Evolutionary conservation across 768 basidiomycete genomes (phyloP).

Genomic region (Pleurotus eryngii): DNA sequence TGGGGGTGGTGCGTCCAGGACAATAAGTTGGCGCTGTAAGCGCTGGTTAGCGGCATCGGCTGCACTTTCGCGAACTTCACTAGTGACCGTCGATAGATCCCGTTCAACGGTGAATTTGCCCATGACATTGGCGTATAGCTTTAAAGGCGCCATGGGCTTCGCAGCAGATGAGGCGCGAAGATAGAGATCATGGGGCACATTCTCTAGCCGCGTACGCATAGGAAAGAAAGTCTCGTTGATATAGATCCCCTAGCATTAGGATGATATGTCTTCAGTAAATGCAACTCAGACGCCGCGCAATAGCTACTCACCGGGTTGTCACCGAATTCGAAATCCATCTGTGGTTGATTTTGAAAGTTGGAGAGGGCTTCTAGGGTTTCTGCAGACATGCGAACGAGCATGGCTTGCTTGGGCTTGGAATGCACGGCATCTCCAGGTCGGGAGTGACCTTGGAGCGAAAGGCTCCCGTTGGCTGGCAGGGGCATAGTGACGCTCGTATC

Average conservation of each 20-base stretch:
- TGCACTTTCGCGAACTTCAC: constrained; percentile 44
- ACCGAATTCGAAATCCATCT: constrained; percentile 61
- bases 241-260: constrained; percentile 50
- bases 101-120: constrained; percentile 69
- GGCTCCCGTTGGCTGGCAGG: constrained; percentile 49
- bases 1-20: constrained; percentile 42
- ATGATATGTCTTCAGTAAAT: background rate
- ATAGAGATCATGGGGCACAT: constrained; percentile 65
- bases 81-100: constrained; percentile 47
- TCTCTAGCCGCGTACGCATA: constrained; percentile 52
- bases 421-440: constrained; percentile 53
- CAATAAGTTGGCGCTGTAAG: constrained; percentile 42
- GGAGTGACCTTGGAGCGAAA: constrained; percentile 58
- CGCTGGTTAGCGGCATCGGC: constrained; percentile 40
- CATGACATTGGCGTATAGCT: constrained; percentile 70
- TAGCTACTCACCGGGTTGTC: constrained; percentile 47
- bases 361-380: constrained; percentile 71
- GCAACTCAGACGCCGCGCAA: background rate
- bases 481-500: constrained; percentile 46
- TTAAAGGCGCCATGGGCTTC: constrained; percentile 63
- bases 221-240: constrained; percentile 66
- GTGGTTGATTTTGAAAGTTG: constrained; percentile 37
- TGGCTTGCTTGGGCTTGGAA: constrained; percentile 66
- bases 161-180: constrained; percentile 56
- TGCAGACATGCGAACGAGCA: constrained; percentile 72